These are phyloP conservation scores for Pythium plurisporium DNA, from an alignment of 352 stramenopile genomes.

Conservation along the genomic window DNA sequence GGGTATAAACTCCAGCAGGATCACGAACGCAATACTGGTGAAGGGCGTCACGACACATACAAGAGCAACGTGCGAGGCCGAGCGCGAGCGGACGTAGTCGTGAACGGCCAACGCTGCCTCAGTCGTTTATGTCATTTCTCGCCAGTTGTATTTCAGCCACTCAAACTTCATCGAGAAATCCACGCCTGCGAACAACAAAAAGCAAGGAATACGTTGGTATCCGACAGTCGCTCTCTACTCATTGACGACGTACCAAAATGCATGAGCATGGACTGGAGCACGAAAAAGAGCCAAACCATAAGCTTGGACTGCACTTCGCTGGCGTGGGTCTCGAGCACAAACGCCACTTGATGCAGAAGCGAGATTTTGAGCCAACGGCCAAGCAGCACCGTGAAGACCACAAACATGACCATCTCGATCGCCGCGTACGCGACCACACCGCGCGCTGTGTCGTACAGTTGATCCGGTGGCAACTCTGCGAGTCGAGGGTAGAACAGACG, in stretches of 20 bases:
- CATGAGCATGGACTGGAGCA: constrained; percentile 31
- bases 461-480: too few species aligned
- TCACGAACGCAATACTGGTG: constrained; percentile 27
- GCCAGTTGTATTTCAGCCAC: too few species aligned
- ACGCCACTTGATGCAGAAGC: constrained; percentile 26
- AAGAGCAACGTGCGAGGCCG: neutral
- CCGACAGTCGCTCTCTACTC: neutral
- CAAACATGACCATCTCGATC: constrained; percentile 12
- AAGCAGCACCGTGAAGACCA: constrained; percentile 2
- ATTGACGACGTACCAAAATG: constrained; percentile 23
- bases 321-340: constrained; percentile 37
- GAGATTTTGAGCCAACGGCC: constrained; percentile 15
- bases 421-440: constrained; percentile 4
- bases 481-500: constrained; percentile 16
- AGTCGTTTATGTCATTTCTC: too few species aligned
- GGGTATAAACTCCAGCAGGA: constrained; percentile 28
- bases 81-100: constrained; percentile 11
- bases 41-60: constrained; percentile 28
- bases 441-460: neutral
- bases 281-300: constrained; percentile 32
- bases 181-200: neutral
- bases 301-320: constrained; percentile 40
- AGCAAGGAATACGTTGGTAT: too few species aligned
- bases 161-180: constrained; percentile 13
- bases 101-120: too few species aligned